phyloP scores from a whole-genome alignment of 495 filamentous ascomycete species.

The Trichoderma erinaceum region DNA sequence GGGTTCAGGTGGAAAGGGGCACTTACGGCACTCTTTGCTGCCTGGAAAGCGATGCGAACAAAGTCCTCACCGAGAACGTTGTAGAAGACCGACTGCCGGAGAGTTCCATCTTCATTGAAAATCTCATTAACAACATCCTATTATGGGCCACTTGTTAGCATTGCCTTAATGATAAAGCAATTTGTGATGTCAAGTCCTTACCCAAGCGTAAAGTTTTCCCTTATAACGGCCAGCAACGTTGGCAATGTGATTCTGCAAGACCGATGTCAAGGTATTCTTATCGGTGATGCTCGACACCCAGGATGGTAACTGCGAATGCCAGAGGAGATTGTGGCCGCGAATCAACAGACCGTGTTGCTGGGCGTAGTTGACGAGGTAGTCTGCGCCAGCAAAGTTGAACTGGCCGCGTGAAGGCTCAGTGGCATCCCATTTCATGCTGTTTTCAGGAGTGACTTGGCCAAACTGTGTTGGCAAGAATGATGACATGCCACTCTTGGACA shows the following conservation, averaged over 20 bases:
- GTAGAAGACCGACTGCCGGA: slow-evolving; percentile 36
- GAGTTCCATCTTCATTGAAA: slow-evolving; percentile 39
- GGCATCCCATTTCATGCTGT: slow-evolving; percentile 50
- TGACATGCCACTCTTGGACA: background rate
- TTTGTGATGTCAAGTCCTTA: background rate
- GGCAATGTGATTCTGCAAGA: slow-evolving; percentile 43
- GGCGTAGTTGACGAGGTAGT: slow-evolving; percentile 46
- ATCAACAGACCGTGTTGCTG: slow-evolving; percentile 39
- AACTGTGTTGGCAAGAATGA: slow-evolving; percentile 29
- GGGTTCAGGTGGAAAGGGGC: background rate
- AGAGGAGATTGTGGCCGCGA: slow-evolving; percentile 49
- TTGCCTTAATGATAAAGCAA: background rate
- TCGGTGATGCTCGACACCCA: slow-evolving; percentile 45
- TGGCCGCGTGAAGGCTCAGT: slow-evolving; percentile 37
- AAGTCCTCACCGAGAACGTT: slow-evolving; percentile 40
- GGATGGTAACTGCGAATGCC: slow-evolving; percentile 48
- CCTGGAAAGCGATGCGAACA: slow-evolving; percentile 40
- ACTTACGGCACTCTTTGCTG: slow-evolving; percentile 35
- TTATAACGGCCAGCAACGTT: slow-evolving; percentile 44
- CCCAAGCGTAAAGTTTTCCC: slow-evolving; percentile 37
- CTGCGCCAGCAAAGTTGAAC: slow-evolving; percentile 39
- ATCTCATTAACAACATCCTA: slow-evolving; percentile 55
- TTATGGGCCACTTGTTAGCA: slow-evolving; percentile 17
- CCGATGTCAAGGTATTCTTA: slow-evolving; percentile 35
- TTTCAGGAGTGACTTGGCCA: slow-evolving; percentile 48